A percentile compares a stretch with the other conserved stretches of the same genome.
Evolutionary conservation across 768 basidiomycete genomes (phyloP).

Genomic region (Mrakia gelida): DNA sequence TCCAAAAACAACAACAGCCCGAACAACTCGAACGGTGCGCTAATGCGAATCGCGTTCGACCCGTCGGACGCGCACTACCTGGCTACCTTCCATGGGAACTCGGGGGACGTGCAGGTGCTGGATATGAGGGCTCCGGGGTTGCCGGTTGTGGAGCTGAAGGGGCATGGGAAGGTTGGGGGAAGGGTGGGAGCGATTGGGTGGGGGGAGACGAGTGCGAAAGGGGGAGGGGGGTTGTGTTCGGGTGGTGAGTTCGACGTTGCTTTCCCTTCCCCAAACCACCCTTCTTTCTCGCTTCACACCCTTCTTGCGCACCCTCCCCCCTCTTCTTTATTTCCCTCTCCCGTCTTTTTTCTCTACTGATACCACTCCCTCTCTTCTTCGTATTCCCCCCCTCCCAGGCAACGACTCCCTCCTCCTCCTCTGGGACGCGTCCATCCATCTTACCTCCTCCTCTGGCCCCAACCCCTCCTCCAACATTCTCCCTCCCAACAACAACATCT

Average conservation of each 20-base stretch:
- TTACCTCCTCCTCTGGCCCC: not conserved
- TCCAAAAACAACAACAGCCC: not conserved
- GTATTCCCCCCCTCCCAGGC: not conserved
- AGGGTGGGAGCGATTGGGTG: constrained; percentile 79
- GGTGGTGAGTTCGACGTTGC: constrained; percentile 59
- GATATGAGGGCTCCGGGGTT: constrained; percentile 96
- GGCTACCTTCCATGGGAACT: constrained; percentile 95
- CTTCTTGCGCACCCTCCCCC: not conserved
- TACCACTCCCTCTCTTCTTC: not conserved
- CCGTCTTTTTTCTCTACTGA: not conserved
- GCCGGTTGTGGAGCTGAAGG: constrained; percentile 85
- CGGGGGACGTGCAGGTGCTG: constrained; percentile 79
- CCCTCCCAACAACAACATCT: not conserved
- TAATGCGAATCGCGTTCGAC: constrained; percentile 84
- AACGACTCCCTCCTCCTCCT: constrained; percentile 15
- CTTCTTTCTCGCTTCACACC: not conserved
- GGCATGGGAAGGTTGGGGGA: constrained; percentile 60
- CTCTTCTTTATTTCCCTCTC: not conserved
- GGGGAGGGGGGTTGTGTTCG: constrained; percentile 68
- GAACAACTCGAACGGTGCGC: constrained; percentile 51
- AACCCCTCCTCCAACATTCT: not conserved
- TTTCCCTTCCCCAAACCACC: constrained; percentile 39
- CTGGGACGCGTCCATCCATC: constrained; percentile 16
- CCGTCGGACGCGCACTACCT: constrained; percentile 90
- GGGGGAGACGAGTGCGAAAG: constrained; percentile 57